phyloP scores from a whole-genome alignment of 2,329 filamentous ascomycete genomes.

The Falciphora oryzae region DNA sequence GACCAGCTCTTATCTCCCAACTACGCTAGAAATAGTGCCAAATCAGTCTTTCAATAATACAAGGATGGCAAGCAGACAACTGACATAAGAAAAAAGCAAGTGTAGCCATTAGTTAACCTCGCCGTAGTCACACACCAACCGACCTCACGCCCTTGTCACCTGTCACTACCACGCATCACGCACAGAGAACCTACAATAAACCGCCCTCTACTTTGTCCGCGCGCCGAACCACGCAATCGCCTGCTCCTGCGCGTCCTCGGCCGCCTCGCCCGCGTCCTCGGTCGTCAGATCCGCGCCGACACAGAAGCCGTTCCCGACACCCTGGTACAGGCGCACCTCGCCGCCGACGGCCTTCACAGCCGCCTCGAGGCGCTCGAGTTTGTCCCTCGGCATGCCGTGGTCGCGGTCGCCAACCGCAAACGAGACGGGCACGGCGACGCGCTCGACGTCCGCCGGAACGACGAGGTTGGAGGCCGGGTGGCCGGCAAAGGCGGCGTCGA shows the following conservation, averaged over 20 bases:
- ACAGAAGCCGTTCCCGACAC: slow-evolving; percentile 37
- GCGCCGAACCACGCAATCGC: slow-evolving; percentile 28
- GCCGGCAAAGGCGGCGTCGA: slow-evolving; percentile 46
- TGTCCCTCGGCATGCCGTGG: slow-evolving; percentile 27
- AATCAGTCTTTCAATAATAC: not conserved
- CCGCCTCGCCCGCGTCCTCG: slow-evolving; percentile 21
- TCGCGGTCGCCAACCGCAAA: slow-evolving; percentile 43
- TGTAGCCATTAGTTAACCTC: not conserved
- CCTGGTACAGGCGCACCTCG: slow-evolving; percentile 31
- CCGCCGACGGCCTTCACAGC: slow-evolving; percentile 30
- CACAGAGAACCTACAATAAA: no score
- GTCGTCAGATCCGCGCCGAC: slow-evolving; percentile 25
- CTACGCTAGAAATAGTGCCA: not conserved
- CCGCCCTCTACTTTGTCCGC: not conserved
- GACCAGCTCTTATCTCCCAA: no score
- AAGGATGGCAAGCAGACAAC: not conserved
- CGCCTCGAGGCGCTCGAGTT: slow-evolving; percentile 27
- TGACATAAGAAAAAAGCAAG: not conserved
- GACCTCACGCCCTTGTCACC: no score
- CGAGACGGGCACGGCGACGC: slow-evolving; percentile 36
- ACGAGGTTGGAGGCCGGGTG: slow-evolving; percentile 42
- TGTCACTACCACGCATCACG: not conserved
- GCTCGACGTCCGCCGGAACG: slow-evolving; percentile 42
- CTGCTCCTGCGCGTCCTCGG: slow-evolving; percentile 27
- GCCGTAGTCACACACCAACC: not conserved